Evolutionary conservation across 1,284 basidiomycete species (phyloP).

Genomic region (Ustilago esculenta): DNA sequence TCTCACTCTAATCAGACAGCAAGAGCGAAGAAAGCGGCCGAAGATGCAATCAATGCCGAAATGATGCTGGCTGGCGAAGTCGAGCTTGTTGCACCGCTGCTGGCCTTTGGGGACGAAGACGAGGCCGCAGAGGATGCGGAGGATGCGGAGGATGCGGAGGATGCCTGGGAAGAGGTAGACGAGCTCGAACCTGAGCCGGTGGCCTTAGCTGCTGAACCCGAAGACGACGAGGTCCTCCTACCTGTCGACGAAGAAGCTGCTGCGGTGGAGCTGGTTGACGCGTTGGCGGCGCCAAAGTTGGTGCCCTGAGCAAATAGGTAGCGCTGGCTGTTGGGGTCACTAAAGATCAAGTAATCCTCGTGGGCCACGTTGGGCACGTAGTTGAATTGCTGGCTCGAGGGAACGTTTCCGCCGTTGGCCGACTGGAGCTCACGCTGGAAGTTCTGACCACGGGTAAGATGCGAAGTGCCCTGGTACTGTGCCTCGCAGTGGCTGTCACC

Average conservation of each 20-base stretch:
- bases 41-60: slow-evolving; percentile 18
- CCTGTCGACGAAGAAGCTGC: slow-evolving; percentile 3
- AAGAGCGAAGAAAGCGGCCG: slow-evolving; percentile 20
- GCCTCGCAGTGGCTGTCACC: slow-evolving; percentile 62
- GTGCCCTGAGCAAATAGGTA: slow-evolving; percentile 41
- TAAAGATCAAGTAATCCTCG: slow-evolving; percentile 57
- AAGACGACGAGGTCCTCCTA: slow-evolving; percentile 1
- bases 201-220: slow-evolving; percentile 4
- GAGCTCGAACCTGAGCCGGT: slow-evolving; percentile 1
- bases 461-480: slow-evolving; percentile 53
- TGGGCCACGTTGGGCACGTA: slow-evolving; percentile 48
- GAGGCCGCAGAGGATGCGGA: too few relatives aligned
- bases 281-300: slow-evolving; percentile 12
- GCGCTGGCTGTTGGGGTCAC: slow-evolving; percentile 41
- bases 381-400: slow-evolving; percentile 48
- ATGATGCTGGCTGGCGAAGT: slow-evolving; percentile 3
- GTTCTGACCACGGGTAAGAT: slow-evolving; percentile 56
- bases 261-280: slow-evolving; percentile 8
- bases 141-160: too few relatives aligned
- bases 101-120: slow-evolving; percentile 3
- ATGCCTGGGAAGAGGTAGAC: too few relatives aligned
- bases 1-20: not conserved
- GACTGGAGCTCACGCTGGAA: slow-evolving; percentile 26
- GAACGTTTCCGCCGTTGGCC: slow-evolving; percentile 46
- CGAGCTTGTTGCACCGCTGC: not conserved